Evolutionary conservation across 1,284 basidiomycete species (phyloP).

Genomic region (Pseudozyma sp.): DNA sequence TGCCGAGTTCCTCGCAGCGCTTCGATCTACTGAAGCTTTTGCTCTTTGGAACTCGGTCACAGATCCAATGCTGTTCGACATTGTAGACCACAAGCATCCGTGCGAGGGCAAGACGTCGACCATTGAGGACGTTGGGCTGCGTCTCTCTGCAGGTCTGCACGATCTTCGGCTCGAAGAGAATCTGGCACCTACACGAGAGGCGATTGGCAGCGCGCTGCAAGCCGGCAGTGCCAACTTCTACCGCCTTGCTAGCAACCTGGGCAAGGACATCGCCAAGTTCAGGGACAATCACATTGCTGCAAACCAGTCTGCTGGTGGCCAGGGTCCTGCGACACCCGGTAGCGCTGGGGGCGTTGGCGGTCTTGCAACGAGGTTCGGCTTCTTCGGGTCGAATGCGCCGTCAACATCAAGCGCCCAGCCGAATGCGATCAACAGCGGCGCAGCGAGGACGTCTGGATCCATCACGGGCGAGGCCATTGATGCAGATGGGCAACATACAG

Average conservation of each 20-base stretch:
- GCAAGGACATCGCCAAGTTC: slow-evolving; percentile 60
- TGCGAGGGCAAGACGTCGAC: slow-evolving; percentile 64
- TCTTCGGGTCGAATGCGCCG: slow-evolving; percentile 21
- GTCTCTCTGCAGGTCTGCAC: slow-evolving; percentile 62
- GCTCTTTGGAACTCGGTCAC: slow-evolving; percentile 56
- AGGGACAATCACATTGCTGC: slow-evolving; percentile 32
- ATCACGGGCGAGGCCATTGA: slow-evolving; percentile 55
- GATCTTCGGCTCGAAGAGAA: slow-evolving; percentile 66
- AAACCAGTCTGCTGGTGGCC: slow-evolving; percentile 15
- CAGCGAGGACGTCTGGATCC: slow-evolving; percentile 26
- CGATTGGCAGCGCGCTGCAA: slow-evolving; percentile 60
- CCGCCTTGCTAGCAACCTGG: slow-evolving; percentile 56
- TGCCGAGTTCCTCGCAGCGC: slow-evolving; percentile 57
- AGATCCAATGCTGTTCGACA: slow-evolving; percentile 64
- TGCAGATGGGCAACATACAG: slow-evolving; percentile 38
- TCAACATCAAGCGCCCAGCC: slow-evolving; percentile 7
- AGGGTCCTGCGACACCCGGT: slow-evolving; percentile 3
- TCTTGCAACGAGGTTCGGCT: slow-evolving; percentile 30
- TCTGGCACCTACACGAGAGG: slow-evolving; percentile 62
- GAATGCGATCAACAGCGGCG: neutral
- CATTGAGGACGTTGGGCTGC: slow-evolving; percentile 63
- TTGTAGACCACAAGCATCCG: slow-evolving; percentile 64
- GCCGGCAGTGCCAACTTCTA: slow-evolving; percentile 59
- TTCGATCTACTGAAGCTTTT: slow-evolving; percentile 58
- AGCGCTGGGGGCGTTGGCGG: slow-evolving; percentile 15